Evolutionary conservation across 306 rosid genomes (phyloP), one percentile per base, ranked within the genome.

Genomic region (Erythrophleum fordii): DNA sequence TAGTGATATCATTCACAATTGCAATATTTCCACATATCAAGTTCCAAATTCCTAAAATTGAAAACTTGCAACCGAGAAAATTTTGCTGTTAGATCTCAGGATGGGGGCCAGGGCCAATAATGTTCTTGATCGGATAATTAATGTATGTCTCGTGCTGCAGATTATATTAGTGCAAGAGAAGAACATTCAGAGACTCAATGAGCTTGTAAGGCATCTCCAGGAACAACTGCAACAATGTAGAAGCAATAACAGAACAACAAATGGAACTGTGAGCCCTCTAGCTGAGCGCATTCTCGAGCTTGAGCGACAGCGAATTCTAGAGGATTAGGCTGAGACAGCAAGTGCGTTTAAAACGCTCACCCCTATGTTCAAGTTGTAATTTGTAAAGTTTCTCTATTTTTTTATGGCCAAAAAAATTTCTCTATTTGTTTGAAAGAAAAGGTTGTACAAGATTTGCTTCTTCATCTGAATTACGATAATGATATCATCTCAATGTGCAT

Each of bases 131-230:
- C 20, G 23, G 56, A 66, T 55, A 4, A 55, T 59, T 17, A 26
- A 70, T 49, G 61, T 60, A 7, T 66, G 79, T 66, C 72, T 48
- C 42, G 79, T 79, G 53, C 51, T 46, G 80, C 81, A 93, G 94
- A 88, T 93, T 62, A 89, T 93, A 60, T 83, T 91, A 71, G 84
- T 89, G 37, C 97, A 93, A 91, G 97, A 93, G 72, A 86, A 85
- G 84, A 89, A 81, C 87, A 91, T 91, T 59, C 87, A 83, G 52
- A 83, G 90, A 79, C 89, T 93, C 9, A 88, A 88, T 65, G 92
- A 85, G 67, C 88, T 87, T 73, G 94, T 89, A 46, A 86, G 83
- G 44, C 84, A 84, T 82, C 97, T 93, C 29, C 88, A 82, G 67
- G 75, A 79, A 79, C 91, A 88, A 69, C 84, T 91, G 85, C 86